These are phyloP conservation scores for Ceratobasidium theobromae DNA, from an alignment of 1,284 basidiomycete genomes.

Conservation along the genomic window DNA sequence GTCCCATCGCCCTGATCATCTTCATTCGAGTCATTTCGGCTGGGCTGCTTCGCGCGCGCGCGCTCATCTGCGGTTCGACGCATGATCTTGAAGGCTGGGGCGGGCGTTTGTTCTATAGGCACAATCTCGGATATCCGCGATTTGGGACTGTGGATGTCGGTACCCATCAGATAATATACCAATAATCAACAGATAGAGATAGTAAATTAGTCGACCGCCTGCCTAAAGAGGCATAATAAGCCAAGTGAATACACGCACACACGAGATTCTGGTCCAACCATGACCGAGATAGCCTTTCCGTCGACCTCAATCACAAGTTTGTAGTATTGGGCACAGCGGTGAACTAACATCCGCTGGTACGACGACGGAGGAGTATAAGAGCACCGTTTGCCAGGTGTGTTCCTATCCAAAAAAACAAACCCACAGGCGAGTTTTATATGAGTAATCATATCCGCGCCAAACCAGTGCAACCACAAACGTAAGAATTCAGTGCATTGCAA, in stretches of 20 bases:
- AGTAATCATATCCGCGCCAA: background rate
- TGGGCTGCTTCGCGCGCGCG: constrained; percentile 27
- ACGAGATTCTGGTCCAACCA: constrained; percentile 60
- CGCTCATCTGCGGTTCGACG: constrained; percentile 51
- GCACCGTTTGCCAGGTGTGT: constrained; percentile 39
- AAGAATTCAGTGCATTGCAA: constrained; percentile 24
- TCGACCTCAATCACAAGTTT: constrained; percentile 67
- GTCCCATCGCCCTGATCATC: constrained; percentile 24
- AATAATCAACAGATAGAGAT: constrained; percentile 1
- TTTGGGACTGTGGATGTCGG: constrained; percentile 66
- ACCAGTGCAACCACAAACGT: constrained; percentile 17
- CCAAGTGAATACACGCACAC: constrained; percentile 55
- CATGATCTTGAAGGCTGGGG: constrained; percentile 83
- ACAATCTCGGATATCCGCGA: constrained; percentile 73
- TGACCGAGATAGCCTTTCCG: constrained; percentile 62
- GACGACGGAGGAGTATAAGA: constrained; percentile 67
- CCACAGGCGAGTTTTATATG: too few relatives aligned
- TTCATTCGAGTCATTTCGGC: constrained; percentile 21
- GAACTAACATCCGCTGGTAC: constrained; percentile 78
- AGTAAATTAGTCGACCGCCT: constrained; percentile 20
- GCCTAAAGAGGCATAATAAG: constrained; percentile 1
- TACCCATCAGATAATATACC: too few relatives aligned
- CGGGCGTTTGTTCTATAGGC: constrained; percentile 64
- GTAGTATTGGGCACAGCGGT: constrained; percentile 79
- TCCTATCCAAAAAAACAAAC: background rate